Evolutionary conservation across 441 rosid species (phyloP).

Genomic region (Bocquillonia castaneifolia): DNA sequence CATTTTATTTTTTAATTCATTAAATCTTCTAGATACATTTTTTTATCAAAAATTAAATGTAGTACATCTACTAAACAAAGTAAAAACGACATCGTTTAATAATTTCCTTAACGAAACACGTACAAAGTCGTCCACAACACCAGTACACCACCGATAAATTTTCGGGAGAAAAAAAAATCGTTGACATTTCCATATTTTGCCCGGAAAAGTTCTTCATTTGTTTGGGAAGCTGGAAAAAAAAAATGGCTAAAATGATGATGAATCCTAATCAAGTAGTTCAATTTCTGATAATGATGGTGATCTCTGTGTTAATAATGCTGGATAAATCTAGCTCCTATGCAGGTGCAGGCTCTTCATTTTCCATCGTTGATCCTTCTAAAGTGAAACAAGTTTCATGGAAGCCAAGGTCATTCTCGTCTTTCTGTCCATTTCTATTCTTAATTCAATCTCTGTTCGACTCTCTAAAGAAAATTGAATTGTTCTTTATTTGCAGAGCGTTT

Average conservation of each 20-base stretch:
- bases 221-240: too few species aligned
- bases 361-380: slow-evolving; percentile 76
- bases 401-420: slow-evolving; percentile 52
- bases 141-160: too few species aligned
- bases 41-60: too few species aligned
- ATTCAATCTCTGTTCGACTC: not conserved
- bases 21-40: too few species aligned
- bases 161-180: too few species aligned
- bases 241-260: too few species aligned
- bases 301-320: slow-evolving; percentile 40
- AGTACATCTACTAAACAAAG: not conserved
- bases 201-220: not conserved
- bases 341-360: slow-evolving; percentile 41
- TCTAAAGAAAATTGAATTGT: not conserved
- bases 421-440: too few species aligned
- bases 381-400: slow-evolving; percentile 85
- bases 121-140: too few species aligned
- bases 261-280: slow-evolving; percentile 26
- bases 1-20: too few species aligned
- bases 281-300: slow-evolving; percentile 34
- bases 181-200: too few species aligned
- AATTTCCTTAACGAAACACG: not conserved
- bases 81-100: not conserved
- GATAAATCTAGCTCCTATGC: slow-evolving; percentile 26
- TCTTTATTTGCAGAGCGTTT: slow-evolving; percentile 54